Conservation (phyloP, 208 protist species). For the Crithidia expoeki region DNA sequence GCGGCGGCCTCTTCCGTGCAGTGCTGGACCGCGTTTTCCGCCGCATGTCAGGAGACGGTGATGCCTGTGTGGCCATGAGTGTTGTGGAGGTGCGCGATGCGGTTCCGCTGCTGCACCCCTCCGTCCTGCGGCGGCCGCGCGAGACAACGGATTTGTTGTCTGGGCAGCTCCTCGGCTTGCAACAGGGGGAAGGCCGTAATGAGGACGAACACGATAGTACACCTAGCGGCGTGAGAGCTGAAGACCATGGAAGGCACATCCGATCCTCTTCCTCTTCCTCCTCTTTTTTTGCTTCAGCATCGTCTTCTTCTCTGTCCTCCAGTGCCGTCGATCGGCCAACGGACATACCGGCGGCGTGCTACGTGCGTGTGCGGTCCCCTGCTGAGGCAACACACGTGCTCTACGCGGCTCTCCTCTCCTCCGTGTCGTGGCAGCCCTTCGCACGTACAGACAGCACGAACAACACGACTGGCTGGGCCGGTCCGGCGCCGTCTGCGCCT, state of each 20-base stretch:
- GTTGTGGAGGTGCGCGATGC: constrained; percentile 37
- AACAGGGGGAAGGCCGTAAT: neutral
- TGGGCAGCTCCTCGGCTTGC: constrained; percentile 8
- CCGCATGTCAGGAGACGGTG: neutral
- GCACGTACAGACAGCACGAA: neutral
- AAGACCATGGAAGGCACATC: neutral
- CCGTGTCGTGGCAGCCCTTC: constrained; percentile 23
- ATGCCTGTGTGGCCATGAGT: constrained; percentile 25
- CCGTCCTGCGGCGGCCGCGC: constrained; percentile 27
- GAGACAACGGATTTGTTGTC: constrained; percentile 40
- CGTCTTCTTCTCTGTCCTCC: neutral
- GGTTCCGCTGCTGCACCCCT: constrained; percentile 31
- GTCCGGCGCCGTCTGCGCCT: neutral
- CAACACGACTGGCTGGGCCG: neutral
- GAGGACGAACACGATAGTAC: too few relatives aligned
- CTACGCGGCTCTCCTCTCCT: constrained; percentile 26
- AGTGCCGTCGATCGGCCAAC: constrained; percentile 16
- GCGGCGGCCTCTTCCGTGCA: constrained; percentile 20
- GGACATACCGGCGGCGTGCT: constrained; percentile 40
- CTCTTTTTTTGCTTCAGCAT: neutral
- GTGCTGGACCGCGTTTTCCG: constrained; percentile 33
- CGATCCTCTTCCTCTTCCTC: neutral
- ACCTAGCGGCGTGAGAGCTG: too few relatives aligned
- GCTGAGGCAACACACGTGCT: constrained; percentile 28
- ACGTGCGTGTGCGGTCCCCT: constrained; percentile 26